These are phyloP conservation scores for Camelina neglecta DNA, from an alignment of 345 rosid genomes.

Conservation along the genomic window DNA sequence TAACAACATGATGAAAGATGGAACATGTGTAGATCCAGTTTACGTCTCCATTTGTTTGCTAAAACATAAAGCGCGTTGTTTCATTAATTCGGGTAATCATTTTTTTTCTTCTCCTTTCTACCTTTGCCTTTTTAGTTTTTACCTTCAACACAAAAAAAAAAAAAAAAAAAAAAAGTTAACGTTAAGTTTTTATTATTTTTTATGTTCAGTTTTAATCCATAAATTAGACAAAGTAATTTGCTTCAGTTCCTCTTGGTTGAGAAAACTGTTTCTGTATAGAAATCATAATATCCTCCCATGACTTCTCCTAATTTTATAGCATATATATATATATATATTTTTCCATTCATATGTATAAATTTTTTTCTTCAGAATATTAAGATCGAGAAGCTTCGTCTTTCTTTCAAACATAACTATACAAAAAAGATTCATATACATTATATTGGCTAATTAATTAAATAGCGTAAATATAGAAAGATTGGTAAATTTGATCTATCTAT, in stretches of 20 bases:
- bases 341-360: neutral
- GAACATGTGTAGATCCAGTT: neutral
- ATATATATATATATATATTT: neutral
- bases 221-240: neutral
- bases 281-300: neutral
- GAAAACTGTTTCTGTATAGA: too few species aligned
- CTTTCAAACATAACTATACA: neutral
- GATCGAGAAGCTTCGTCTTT: neutral
- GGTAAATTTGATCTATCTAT: neutral
- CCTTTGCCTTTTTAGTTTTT: neutral
- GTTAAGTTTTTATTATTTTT: neutral
- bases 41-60: conserved; percentile 9
- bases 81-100: neutral
- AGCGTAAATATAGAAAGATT: neutral
- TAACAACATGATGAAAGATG: too few species aligned
- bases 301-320: neutral
- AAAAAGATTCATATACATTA: neutral
- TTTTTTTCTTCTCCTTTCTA: neutral
- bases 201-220: neutral
- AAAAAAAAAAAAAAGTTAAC: neutral
- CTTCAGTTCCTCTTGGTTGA: neutral
- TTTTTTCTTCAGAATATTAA: neutral
- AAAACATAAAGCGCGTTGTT: conserved; percentile 18
- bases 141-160: neutral
- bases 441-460: neutral